Conservation (phyloP, 2,329 filamentous ascomycete species). For the Paradendryphiella salina region DNA sequence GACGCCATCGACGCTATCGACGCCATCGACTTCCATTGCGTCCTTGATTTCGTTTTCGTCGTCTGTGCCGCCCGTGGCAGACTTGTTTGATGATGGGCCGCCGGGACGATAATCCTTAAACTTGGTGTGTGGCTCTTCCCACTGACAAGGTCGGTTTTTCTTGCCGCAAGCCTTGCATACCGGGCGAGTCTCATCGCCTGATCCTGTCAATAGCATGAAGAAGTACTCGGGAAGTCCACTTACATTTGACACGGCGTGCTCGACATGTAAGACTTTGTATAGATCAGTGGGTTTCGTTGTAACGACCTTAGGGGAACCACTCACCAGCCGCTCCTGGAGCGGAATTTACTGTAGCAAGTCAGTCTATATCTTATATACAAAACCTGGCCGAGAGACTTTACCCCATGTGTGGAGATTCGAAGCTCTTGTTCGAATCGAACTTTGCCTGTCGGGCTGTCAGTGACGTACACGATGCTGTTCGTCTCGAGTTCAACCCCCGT, state of each 20-base stretch:
- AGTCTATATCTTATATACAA: background rate
- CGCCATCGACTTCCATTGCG: constrained; percentile 22
- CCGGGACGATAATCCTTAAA: constrained; percentile 36
- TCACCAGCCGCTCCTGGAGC: constrained; percentile 41
- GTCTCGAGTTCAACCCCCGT: background rate
- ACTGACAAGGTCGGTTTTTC: constrained; percentile 38
- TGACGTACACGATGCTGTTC: background rate
- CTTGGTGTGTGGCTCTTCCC: constrained; percentile 33
- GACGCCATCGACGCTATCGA: constrained; percentile 9
- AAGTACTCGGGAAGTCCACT: constrained; percentile 1
- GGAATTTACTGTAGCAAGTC: constrained; percentile 34
- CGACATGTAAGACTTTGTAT: constrained; percentile 34
- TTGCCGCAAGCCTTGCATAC: constrained; percentile 39
- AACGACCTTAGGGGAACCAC: constrained; percentile 7
- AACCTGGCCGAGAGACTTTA: background rate
- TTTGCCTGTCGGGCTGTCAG: constrained; percentile 7
- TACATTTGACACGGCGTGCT: constrained; percentile 40
- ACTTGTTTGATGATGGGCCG: constrained; percentile 20
- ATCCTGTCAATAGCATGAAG: constrained; percentile 1
- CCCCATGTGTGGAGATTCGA: constrained; percentile 9
- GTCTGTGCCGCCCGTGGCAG: constrained; percentile 11
- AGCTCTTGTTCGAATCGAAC: constrained; percentile 5
- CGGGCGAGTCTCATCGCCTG: constrained; percentile 38
- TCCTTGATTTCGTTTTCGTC: constrained; percentile 15
- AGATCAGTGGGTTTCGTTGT: constrained; percentile 6